Conservation (phyloP, 495 filamentous ascomycete species). For the Daldinia childiae region DNA sequence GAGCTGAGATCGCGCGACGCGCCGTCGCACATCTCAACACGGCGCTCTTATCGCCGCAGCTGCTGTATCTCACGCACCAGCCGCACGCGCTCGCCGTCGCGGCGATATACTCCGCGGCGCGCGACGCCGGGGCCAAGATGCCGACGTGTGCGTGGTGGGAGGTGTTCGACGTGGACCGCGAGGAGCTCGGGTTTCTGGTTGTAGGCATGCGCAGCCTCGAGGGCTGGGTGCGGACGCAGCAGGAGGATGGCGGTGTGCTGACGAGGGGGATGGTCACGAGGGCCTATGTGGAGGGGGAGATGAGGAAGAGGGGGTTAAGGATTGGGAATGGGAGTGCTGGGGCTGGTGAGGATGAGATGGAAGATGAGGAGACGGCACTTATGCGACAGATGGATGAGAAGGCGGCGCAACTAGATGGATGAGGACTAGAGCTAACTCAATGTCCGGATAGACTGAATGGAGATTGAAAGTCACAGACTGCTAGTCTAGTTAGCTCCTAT, state of each 20-base stretch:
- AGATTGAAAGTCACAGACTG: too few species aligned
- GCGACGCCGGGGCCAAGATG: conserved; percentile 78
- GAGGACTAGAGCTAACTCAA: neutral
- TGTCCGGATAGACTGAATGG: neutral
- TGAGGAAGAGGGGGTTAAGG: conserved; percentile 54
- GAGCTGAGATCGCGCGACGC: conserved; percentile 63
- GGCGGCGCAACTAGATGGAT: conserved; percentile 54
- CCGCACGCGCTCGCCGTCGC: conserved; percentile 85
- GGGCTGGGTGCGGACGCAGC: conserved; percentile 66
- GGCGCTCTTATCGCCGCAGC: conserved; percentile 83
- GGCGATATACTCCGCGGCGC: conserved; percentile 87
- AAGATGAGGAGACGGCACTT: conserved; percentile 67
- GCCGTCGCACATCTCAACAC: conserved; percentile 83
- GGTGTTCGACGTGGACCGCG: conserved; percentile 96
- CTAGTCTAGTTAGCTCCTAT: neutral
- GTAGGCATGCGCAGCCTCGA: conserved; percentile 85
- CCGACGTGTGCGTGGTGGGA: conserved; percentile 93
- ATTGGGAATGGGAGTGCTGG: conserved; percentile 42
- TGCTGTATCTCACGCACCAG: conserved; percentile 92
- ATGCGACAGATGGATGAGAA: conserved; percentile 66
- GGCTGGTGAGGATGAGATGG: conserved; percentile 60
- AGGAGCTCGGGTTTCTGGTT: conserved; percentile 93
- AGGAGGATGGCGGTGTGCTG: conserved; percentile 46
- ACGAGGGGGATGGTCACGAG: conserved; percentile 53
- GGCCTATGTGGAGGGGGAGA: conserved; percentile 52